Percentiles rank a stretch among this genome's conserved stretches.
Conservation (phyloP, 345 rosid genomes). For the Dovyalis caffra region DNA sequence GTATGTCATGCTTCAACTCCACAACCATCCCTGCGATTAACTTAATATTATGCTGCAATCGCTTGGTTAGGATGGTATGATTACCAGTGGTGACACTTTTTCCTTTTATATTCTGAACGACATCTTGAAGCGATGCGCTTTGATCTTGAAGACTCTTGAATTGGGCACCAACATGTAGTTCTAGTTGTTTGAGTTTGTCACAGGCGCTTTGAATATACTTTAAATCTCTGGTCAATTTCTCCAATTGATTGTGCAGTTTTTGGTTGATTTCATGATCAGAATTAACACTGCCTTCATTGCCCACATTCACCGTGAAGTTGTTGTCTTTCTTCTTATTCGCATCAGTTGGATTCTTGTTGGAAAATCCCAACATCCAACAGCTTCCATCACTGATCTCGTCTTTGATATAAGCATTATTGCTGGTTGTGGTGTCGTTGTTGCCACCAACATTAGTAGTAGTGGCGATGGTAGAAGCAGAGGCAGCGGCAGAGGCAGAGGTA, state of each 20-base stretch:
- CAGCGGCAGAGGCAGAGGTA: no score
- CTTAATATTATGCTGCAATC: not conserved
- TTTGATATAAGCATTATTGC: not conserved
- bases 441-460: no score
- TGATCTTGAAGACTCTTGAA: not conserved
- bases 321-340: no score
- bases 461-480: no score
- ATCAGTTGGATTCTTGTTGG: no score
- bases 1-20: slow-evolving; percentile 8
- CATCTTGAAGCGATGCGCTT: not conserved
- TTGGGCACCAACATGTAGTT: not conserved
- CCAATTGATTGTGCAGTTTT: not conserved
- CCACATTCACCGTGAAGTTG: no score
- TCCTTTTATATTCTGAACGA: not conserved
- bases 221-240: slow-evolving; percentile 4
- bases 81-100: no score
- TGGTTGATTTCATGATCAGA: not conserved
- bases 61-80: not conserved
- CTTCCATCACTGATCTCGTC: no score
- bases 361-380: no score
- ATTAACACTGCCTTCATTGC: not conserved
- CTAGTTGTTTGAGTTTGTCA: not conserved
- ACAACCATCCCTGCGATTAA: not conserved
- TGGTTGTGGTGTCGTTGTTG: not conserved
- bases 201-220: not conserved